phyloP scores from a whole-genome alignment of 208 protist genomes.

The Tritrichomonas musculus region DNA sequence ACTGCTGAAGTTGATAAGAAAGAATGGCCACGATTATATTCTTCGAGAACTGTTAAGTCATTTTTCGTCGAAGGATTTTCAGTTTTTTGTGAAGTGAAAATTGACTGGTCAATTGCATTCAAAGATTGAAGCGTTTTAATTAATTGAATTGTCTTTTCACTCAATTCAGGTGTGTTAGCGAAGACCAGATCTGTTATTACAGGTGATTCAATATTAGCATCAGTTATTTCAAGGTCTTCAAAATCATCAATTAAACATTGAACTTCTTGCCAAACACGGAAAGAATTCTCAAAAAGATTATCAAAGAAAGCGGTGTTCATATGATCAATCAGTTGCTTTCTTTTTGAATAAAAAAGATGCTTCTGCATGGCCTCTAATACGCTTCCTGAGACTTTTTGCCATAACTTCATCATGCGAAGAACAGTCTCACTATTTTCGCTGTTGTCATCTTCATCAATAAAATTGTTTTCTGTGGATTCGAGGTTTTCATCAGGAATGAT shows the following conservation, averaged over 20 bases:
- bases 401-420: not conserved
- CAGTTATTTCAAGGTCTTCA: not conserved
- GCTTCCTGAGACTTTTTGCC: not conserved
- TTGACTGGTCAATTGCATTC: not conserved
- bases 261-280: slow-evolving; percentile 22
- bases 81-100: not conserved
- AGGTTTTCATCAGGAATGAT: not conserved
- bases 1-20: not conserved
- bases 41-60: too few species aligned
- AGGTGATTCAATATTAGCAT: not conserved
- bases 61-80: not conserved
- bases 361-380: not conserved
- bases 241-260: not conserved
- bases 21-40: not conserved
- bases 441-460: not conserved
- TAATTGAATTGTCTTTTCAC: not conserved
- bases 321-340: slow-evolving; percentile 4
- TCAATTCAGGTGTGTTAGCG: not conserved
- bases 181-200: not conserved
- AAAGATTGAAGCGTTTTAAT: not conserved
- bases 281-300: not conserved
- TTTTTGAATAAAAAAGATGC: not conserved
- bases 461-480: not conserved
- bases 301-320: slow-evolving; percentile 8
- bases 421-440: not conserved